Evolutionary conservation across 805 yeast genomes (phyloP), one percentile per base, ranked within the genome.

Genomic region (Metschnikowia gelsemii): DNA sequence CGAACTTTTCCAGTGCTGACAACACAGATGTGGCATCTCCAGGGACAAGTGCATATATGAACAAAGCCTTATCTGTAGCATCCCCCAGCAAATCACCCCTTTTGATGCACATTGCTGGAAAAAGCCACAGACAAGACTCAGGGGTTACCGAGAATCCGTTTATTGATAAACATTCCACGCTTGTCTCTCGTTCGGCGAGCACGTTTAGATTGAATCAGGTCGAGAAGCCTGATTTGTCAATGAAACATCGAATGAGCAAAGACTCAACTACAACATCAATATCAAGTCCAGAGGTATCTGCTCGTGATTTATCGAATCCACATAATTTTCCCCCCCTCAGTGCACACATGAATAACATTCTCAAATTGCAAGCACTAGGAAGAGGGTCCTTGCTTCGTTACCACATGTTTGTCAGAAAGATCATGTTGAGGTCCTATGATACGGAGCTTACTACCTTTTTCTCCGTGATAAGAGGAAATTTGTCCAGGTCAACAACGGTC

Each of bases 321-420:
- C 26, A 24, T 34, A 25, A 35, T 26, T 20, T 32, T 21, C 35
- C 40, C n/a, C 36, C 18, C 7, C 32, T 40, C 11, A 36, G 31
- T 1, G 32, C 27, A 13, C 49, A 49, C 18, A 18, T 33, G 14
- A 14, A 27, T 3, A 55, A 62, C 38, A 73, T 83, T 27, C 62
- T 73, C 27, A 67, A 63, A 41, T 64, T 89, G 13, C 96, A 89
- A 58, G 78, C 93, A 0, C 62, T 80, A 18, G 74, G 86, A 13
- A 69, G 87, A 50, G 95, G 93, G 14, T 80, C 86, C 0, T 68
- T 79, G 29, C 65, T 77, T 41, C 72, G 96, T 38, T 85, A 82
- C 56, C 64, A 66, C 16, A 67, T 81, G 65, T 80, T 79, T 58
- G 83, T 85, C 25, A 76, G 77, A 50, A 72, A 72, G 43, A 81